Conservation (phyloP, 306 rosid species). For the Castanea sativa region DNA sequence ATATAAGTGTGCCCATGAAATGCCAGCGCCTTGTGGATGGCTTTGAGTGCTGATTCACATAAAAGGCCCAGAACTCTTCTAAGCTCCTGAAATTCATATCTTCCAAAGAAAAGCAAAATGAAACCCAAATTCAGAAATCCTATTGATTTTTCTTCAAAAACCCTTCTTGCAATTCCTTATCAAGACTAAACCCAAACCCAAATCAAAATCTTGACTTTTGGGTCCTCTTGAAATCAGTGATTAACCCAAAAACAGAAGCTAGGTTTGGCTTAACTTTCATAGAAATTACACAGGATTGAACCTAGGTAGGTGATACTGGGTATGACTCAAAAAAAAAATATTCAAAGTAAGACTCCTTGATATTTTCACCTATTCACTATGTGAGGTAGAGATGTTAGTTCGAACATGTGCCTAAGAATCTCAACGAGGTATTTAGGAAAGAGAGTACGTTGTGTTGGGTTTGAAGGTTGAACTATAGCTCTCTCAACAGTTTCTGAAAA, state of each 20-base stretch:
- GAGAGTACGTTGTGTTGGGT: background rate
- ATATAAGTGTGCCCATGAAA: conserved; percentile 63
- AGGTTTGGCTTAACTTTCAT: background rate
- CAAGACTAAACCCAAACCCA: conserved; percentile 7
- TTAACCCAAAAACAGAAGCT: background rate
- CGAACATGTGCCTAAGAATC: background rate
- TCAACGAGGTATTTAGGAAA: background rate
- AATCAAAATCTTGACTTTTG: background rate
- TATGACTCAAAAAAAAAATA: conserved; percentile 11
- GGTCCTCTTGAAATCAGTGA: background rate
- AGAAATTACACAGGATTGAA: conserved; percentile 20
- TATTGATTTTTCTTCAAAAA: background rate
- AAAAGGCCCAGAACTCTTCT: conserved; percentile 95
- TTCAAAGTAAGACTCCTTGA: background rate
- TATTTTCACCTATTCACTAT: background rate
- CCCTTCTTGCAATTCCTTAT: background rate
- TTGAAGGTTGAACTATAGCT: background rate
- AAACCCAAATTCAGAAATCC: conserved; percentile 5
- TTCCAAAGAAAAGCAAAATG: conserved; percentile 11
- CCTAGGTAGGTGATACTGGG: conserved; percentile 1
- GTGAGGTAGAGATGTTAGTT: background rate
- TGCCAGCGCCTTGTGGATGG: conserved; percentile 92
- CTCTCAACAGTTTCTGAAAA: background rate
- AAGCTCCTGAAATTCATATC: conserved; percentile 89
- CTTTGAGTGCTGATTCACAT: conserved; percentile 86